Evolutionary conservation across 148 eudicot genomes (phyloP).

Genomic region (Vaccinium darrowii): DNA sequence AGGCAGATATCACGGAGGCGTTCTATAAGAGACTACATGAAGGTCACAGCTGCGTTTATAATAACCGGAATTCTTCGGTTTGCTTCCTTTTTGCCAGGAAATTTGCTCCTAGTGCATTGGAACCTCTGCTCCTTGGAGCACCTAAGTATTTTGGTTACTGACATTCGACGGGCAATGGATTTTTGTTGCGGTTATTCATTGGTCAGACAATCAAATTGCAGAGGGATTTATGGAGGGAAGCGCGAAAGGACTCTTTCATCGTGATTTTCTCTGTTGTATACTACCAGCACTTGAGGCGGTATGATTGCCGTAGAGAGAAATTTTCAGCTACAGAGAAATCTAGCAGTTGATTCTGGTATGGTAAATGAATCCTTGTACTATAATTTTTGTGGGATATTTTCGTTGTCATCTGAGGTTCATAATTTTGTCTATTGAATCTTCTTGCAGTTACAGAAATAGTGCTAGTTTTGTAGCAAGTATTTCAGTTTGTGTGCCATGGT

Average conservation of each 20-base stretch:
- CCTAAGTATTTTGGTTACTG: conserved; percentile 47
- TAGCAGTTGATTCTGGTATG: background rate
- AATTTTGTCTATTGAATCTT: background rate
- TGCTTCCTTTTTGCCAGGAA: conserved; percentile 75
- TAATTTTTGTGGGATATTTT: background rate
- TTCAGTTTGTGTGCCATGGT: background rate
- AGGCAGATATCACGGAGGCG: conserved; percentile 46
- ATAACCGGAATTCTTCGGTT: conserved; percentile 39
- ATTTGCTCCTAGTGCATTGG: conserved; percentile 71
- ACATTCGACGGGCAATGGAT: background rate
- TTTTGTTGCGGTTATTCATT: background rate
- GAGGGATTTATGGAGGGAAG: background rate
- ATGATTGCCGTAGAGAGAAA: background rate
- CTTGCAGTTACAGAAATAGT: background rate
- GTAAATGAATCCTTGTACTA: background rate
- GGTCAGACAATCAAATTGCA: background rate
- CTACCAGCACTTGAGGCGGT: background rate
- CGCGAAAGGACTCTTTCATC: background rate
- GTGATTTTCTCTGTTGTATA: background rate
- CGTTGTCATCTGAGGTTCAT: background rate
- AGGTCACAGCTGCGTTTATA: conserved; percentile 47
- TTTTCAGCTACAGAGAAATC: background rate
- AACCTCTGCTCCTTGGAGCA: conserved; percentile 53
- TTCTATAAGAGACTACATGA: conserved; percentile 49
- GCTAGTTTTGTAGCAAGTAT: background rate